Percentiles rank a stretch among this genome's conserved stretches.
Conservation (phyloP, 2,329 filamentous ascomycete genomes). For the Neopestalotiopsis rosae region DNA sequence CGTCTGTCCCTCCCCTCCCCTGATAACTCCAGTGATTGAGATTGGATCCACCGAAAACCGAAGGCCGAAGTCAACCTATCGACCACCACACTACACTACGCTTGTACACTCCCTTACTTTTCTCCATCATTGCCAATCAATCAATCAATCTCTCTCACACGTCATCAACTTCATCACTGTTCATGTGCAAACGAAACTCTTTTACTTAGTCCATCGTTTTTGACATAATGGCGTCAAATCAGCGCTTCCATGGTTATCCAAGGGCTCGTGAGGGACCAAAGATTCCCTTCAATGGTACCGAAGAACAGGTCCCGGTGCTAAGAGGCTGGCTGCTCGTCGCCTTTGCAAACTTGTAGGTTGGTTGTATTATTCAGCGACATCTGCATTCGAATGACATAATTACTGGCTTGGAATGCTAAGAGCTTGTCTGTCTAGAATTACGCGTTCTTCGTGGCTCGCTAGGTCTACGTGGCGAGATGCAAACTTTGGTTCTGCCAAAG, state of each 20-base stretch:
- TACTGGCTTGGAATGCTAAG: conserved; percentile 3
- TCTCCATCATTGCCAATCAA: no score
- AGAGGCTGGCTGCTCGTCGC: conserved; percentile 68
- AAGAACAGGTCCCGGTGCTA: conserved; percentile 72
- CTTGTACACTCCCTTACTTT: no score
- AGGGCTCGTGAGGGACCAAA: conserved; percentile 33
- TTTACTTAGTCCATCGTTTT: background rate
- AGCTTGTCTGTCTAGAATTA: conserved; percentile 50
- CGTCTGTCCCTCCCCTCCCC: background rate
- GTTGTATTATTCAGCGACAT: conserved; percentile 16
- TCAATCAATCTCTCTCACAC: background rate
- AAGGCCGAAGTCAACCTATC: background rate
- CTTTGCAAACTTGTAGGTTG: conserved; percentile 63
- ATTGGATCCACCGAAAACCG: background rate
- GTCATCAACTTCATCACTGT: background rate
- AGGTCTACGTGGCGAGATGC: conserved; percentile 74
- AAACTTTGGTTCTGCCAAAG: conserved; percentile 53
- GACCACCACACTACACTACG: no score
- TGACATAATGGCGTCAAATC: conserved; percentile 26
- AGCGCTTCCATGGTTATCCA: conserved; percentile 36
- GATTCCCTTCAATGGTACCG: conserved; percentile 50
- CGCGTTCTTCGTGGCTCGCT: conserved; percentile 65
- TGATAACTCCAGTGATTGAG: background rate
- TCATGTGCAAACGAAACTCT: background rate
- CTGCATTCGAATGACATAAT: no score